phyloP scores from a whole-genome alignment of 768 basidiomycete species.

The Phylloporus arenicola region DNA sequence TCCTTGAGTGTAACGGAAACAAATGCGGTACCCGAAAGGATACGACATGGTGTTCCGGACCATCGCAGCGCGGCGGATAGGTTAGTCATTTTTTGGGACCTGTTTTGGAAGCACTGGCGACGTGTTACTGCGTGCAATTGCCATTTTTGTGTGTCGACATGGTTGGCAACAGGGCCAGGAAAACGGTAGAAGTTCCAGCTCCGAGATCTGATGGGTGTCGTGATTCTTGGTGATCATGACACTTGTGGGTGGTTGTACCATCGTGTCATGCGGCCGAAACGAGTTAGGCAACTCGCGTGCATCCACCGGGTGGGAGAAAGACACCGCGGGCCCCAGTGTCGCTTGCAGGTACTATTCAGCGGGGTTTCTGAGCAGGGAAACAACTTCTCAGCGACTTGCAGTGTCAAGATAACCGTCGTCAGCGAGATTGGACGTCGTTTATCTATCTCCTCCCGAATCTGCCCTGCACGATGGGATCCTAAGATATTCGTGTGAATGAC shows the following conservation, averaged over 20 bases:
- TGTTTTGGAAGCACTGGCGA: constrained; percentile 13
- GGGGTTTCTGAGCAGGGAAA: constrained; percentile 9
- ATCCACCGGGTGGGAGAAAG: background rate
- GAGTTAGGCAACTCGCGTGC: constrained; percentile 2
- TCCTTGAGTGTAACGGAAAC: constrained; percentile 10
- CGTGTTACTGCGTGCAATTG: constrained; percentile 10
- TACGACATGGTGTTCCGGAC: constrained; percentile 18
- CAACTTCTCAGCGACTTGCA: constrained; percentile 6
- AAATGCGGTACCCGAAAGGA: constrained; percentile 13
- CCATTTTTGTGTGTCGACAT: constrained; percentile 6
- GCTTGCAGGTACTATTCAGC: constrained; percentile 10
- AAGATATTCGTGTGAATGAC: constrained; percentile 14
- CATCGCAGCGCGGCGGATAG: constrained; percentile 15
- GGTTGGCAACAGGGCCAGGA: constrained; percentile 2
- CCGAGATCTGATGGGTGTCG: constrained; percentile 16
- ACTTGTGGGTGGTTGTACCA: background rate
- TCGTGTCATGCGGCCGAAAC: constrained; percentile 11
- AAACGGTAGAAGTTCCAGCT: background rate
- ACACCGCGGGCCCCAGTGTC: constrained; percentile 8
- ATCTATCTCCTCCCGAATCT: constrained; percentile 7
- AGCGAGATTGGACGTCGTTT: background rate
- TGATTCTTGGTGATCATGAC: constrained; percentile 14
- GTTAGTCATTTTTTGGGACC: constrained; percentile 9
- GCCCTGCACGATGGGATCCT: background rate
- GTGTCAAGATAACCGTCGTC: constrained; percentile 12